Evolutionary conservation across 768 basidiomycete genomes (phyloP).

Genomic region (Steccherinum ochraceum): DNA sequence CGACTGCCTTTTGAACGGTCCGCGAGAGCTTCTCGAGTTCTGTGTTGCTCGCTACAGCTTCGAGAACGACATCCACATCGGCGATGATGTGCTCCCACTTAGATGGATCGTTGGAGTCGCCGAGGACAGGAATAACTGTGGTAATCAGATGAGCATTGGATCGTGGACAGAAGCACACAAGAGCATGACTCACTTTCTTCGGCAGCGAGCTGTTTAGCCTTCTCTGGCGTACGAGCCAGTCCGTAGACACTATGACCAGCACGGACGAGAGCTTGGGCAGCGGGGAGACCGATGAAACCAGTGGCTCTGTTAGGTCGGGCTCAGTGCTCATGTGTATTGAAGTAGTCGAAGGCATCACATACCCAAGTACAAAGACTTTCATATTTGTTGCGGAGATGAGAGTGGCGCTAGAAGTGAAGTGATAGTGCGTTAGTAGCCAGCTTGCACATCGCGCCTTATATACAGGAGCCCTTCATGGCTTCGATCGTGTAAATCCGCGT

Average conservation of each 20-base stretch:
- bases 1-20: slow-evolving; percentile 18
- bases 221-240: slow-evolving; percentile 33
- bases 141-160: not conserved
- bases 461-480: no score
- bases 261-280: slow-evolving; percentile 38
- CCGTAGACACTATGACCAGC: slow-evolving; percentile 43
- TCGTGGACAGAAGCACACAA: no score
- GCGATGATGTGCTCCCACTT: slow-evolving; percentile 23
- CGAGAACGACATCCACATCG: slow-evolving; percentile 29
- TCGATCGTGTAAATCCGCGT: no score
- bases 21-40: slow-evolving; percentile 16
- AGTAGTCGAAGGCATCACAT: not conserved
- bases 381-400: no score
- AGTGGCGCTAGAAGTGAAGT: no score
- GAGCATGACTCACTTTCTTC: slow-evolving; percentile 40
- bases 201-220: slow-evolving; percentile 27
- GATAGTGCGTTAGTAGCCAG: no score
- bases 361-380: slow-evolving; percentile 23
- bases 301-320: slow-evolving; percentile 28
- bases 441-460: no score
- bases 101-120: slow-evolving; percentile 17
- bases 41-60: slow-evolving; percentile 21
- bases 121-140: slow-evolving; percentile 33
- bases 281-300: slow-evolving; percentile 40
- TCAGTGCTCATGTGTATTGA: not conserved